Evolutionary conservation across 495 filamentous ascomycete genomes (phyloP).

Genomic region (Poronia punctata): DNA sequence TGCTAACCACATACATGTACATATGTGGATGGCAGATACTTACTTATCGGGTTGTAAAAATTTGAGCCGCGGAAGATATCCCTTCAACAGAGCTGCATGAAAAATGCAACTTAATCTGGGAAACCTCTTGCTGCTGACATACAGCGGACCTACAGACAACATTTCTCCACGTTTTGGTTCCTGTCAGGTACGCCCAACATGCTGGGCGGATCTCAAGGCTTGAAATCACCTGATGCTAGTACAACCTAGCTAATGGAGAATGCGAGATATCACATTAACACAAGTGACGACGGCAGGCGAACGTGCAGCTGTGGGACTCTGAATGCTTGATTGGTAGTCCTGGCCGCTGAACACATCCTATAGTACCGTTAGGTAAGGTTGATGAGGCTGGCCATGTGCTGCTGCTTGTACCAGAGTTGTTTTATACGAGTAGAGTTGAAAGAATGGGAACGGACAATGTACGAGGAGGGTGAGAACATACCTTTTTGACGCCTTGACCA

Average conservation of each 20-base stretch:
- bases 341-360: neutral
- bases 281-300: neutral
- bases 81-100: conserved; percentile 5
- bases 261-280: neutral
- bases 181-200: conserved; percentile 9
- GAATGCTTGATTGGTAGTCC: neutral
- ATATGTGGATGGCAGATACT: conserved; percentile 6
- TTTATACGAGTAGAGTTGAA: too few relatives aligned
- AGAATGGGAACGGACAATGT: too few relatives aligned
- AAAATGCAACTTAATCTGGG: too few relatives aligned
- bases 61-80: neutral
- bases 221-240: too few relatives aligned
- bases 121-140: conserved; percentile 4
- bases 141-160: conserved; percentile 4
- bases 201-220: conserved; percentile 4
- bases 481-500: too few relatives aligned
- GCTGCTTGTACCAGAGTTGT: too few relatives aligned
- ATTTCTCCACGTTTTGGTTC: conserved; percentile 6
- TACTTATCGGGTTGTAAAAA: too few relatives aligned
- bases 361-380: too few relatives aligned
- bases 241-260: neutral
- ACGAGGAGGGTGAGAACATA: too few relatives aligned
- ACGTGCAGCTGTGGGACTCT: neutral
- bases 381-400: too few relatives aligned
- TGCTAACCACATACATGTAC: neutral